Evolutionary conservation across 2,329 filamentous ascomycete genomes (phyloP), one percentile per base, ranked within the genome.

Genomic region (Fusarium coffeatum): DNA sequence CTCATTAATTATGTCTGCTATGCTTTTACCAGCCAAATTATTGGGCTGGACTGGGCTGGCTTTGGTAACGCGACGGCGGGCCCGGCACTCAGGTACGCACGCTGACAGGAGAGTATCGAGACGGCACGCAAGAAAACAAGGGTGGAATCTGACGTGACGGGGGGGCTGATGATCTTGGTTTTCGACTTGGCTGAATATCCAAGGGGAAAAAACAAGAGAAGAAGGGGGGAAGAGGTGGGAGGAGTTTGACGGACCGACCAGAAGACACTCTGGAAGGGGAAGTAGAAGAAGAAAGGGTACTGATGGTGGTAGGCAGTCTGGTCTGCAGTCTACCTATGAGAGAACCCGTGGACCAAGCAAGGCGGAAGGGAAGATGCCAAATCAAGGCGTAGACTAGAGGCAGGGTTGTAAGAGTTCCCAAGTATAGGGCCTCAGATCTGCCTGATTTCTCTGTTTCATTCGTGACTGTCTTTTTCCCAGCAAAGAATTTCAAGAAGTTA

Each of bases 71-170:
- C 55, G 67, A 64, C 63, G 63, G 68, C 68, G 63, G 67, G 55
- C 58, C 67, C 67, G 63, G 68, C 47, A 65, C 55, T 71, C 59
- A 68, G 68, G 57, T 55, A 64, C 50, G 23, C 47, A 67, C 27
- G 50, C 47, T 60, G 59, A 46, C 48, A 25, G 58, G 58, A 40
- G 54, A 64, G 59, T 48, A 64, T 30, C 50, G 41, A 56, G 55
- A 59, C 43, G 55, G 47, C 45, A 71, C 59, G 47, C 51, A 71
- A 66, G 60, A 60, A 71, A 63, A 58, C 59, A 55, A 62, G 68
- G 68, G 59, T 60, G 23, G 25, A 50, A 56, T 65, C 55, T 68
- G 64, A 71, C 59, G 59, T 71, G 68, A 69, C 63, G 55, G 63
- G 59, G 59, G 51, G 63, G 61, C 55, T 45, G 45, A 54, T 41